phyloP scores from a whole-genome alignment of 2,329 filamentous ascomycete genomes.

The Plectosphaerella plurivora region DNA sequence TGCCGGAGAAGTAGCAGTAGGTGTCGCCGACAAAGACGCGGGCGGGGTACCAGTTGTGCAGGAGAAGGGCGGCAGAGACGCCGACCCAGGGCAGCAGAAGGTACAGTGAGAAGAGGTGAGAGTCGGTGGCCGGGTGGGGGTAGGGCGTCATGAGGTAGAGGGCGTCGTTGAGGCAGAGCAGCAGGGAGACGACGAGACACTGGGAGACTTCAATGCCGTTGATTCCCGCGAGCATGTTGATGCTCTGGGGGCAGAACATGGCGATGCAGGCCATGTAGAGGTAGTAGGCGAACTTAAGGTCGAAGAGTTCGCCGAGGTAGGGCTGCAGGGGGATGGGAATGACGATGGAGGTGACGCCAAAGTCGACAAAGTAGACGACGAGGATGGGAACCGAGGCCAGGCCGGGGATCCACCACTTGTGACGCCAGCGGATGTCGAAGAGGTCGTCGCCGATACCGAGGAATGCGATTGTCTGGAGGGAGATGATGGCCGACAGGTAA shows the following conservation, averaged over 20 bases:
- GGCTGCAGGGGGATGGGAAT: slow-evolving; percentile 80
- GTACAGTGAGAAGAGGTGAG: slow-evolving; percentile 93
- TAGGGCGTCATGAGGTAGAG: slow-evolving; percentile 82
- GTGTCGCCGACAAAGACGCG: slow-evolving; percentile 96
- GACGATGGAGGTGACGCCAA: slow-evolving; percentile 92
- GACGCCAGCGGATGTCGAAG: slow-evolving; percentile 97
- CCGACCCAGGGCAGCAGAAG: slow-evolving; percentile 91
- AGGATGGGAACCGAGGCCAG: slow-evolving; percentile 91
- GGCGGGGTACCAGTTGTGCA: slow-evolving; percentile 94
- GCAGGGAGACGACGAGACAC: slow-evolving; percentile 80
- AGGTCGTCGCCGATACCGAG: slow-evolving; percentile 93
- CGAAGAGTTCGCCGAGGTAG: slow-evolving; percentile 79
- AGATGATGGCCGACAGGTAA: slow-evolving; percentile 90
- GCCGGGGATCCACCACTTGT: slow-evolving; percentile 97
- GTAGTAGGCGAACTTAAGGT: slow-evolving; percentile 84
- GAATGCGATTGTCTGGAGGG: slow-evolving; percentile 83
- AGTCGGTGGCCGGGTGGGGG: slow-evolving; percentile 90
- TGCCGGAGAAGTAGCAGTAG: slow-evolving; percentile 98
- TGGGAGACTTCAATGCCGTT: slow-evolving; percentile 97
- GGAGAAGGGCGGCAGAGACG: slow-evolving; percentile 79
- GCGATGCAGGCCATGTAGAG: slow-evolving; percentile 93
- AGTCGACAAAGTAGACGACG: slow-evolving; percentile 97
- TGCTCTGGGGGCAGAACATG: slow-evolving; percentile 97
- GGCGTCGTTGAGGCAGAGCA: slow-evolving; percentile 81
- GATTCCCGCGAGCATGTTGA: slow-evolving; percentile 97